These are phyloP conservation scores for Acmispon strigosus DNA, from an alignment of 306 rosid species.

Conservation along the genomic window DNA sequence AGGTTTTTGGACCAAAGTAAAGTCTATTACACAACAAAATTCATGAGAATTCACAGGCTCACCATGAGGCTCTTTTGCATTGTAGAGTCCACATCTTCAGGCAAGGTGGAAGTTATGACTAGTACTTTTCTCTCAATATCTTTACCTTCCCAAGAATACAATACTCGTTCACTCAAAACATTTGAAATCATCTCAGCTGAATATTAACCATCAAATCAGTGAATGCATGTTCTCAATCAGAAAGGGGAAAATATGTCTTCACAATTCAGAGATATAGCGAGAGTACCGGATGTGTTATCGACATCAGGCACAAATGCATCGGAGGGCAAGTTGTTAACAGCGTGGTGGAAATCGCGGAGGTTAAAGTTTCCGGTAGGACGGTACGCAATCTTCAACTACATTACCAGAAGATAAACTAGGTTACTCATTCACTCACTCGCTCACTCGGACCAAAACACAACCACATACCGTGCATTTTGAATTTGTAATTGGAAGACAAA, in stretches of 20 bases:
- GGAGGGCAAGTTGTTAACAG: conserved; percentile 49
- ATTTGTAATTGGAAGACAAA: neutral
- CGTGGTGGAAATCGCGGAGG: conserved; percentile 64
- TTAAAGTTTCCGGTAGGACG: conserved; percentile 46
- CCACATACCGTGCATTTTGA: conserved; percentile 17
- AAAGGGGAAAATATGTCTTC: neutral
- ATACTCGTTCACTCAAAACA: conserved; percentile 50
- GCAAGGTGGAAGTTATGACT: conserved; percentile 48
- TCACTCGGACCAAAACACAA: conserved; percentile 4
- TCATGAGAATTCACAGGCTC: conserved; percentile 15
- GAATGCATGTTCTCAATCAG: conserved; percentile 11
- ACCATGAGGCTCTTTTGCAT: conserved; percentile 56
- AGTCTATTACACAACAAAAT: neutral
- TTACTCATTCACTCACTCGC: neutral
- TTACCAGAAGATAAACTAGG: conserved; percentile 7
- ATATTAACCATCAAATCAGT: conserved; percentile 4
- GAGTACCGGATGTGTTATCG: conserved; percentile 28
- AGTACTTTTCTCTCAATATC: conserved; percentile 65
- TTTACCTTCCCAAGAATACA: conserved; percentile 71
- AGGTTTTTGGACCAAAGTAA: neutral
- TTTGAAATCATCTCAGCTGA: conserved; percentile 57
- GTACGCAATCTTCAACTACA: conserved; percentile 59
- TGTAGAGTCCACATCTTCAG: conserved; percentile 40
- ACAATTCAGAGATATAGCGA: neutral
- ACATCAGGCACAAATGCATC: conserved; percentile 45